A percentile compares a stretch with the other conserved stretches of the same genome.
Evolutionary conservation across 225 moss, liverwort and hornwort species (phyloP).

Genomic region (Pseudoscleropodium purum): DNA sequence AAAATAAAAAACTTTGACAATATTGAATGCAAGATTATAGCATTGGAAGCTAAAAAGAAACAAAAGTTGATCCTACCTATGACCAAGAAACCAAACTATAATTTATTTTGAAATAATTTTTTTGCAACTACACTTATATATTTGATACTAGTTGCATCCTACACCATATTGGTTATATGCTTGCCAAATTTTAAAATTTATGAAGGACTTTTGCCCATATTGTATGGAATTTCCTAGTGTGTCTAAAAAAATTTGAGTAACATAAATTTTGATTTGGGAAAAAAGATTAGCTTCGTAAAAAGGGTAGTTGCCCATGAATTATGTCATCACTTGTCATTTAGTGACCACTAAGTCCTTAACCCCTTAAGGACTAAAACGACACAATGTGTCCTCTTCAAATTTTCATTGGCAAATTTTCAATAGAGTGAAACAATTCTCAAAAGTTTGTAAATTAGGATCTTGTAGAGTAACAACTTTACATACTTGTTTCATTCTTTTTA

Average conservation of each 20-base stretch:
- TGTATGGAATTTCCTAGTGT: accelerated
- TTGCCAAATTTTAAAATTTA: too few relatives aligned
- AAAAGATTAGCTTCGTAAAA: accelerated
- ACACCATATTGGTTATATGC: background rate
- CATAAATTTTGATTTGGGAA: background rate
- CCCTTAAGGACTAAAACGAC: too few relatives aligned
- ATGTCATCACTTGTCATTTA: accelerated
- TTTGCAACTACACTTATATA: too few relatives aligned
- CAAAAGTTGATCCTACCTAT: background rate
- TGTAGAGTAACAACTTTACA: too few relatives aligned
- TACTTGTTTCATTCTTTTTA: too few relatives aligned
- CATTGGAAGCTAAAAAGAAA: background rate
- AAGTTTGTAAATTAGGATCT: too few relatives aligned
- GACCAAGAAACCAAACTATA: background rate
- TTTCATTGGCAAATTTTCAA: too few relatives aligned
- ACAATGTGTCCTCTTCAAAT: too few relatives aligned
- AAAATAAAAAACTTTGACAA: accelerated
- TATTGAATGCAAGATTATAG: background rate
- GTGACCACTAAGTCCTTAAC: background rate
- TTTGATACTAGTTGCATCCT: background rate
- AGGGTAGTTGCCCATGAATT: accelerated
- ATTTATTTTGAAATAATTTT: background rate
- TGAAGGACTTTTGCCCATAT: background rate
- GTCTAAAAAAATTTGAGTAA: too few relatives aligned
- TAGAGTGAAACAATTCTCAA: too few relatives aligned